Conservation (phyloP, 2,329 filamentous ascomycete species). For the Monilinia laxa region DNA sequence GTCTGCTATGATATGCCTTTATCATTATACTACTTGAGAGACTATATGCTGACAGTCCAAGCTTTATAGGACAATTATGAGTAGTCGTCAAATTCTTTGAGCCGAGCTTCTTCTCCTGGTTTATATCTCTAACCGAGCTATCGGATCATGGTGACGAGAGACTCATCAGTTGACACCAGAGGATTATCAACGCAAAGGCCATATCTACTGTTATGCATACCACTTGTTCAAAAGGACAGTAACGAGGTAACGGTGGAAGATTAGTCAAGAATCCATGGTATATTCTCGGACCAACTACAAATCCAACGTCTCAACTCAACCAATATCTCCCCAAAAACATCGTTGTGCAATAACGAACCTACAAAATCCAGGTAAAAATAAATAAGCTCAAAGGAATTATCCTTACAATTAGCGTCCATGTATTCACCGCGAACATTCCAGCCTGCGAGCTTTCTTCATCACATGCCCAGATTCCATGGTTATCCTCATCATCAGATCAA, state of each 20-base stretch:
- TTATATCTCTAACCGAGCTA: neutral
- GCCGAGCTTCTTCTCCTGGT: neutral
- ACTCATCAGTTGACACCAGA: neutral
- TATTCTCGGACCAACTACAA: neutral
- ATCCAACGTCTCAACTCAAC: neutral
- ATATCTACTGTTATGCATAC: neutral
- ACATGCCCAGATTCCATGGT: neutral
- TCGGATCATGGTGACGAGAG: neutral
- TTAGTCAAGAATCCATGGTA: neutral
- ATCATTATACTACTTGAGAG: too few species aligned
- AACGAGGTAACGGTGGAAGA: neutral
- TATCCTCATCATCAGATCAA: neutral
- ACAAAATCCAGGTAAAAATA: neutral
- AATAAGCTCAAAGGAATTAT: neutral
- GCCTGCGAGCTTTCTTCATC: neutral
- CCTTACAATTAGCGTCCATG: neutral
- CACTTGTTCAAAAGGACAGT: too few species aligned
- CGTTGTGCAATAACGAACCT: neutral
- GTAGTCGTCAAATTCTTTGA: too few species aligned
- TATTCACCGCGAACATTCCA: neutral
- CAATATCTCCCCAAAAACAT: neutral
- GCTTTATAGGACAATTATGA: too few species aligned
- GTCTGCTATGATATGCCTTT: too few species aligned
- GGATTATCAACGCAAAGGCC: neutral
- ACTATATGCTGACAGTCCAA: too few species aligned